Evolutionary conservation across 306 rosid species (phyloP).

Genomic region (Fragaria nilgerrensis): DNA sequence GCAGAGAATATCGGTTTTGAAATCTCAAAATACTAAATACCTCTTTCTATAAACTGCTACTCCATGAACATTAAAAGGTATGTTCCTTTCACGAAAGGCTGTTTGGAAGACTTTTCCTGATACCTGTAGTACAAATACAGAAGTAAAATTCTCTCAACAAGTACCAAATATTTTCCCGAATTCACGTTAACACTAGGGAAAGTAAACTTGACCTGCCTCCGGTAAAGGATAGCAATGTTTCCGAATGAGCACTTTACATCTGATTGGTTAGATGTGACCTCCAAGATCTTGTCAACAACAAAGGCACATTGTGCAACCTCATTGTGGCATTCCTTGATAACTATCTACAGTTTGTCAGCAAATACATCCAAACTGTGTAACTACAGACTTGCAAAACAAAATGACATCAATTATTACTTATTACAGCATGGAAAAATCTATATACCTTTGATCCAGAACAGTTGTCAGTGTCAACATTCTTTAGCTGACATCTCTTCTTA

Average conservation of each 20-base stretch:
- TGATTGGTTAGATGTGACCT: constrained; percentile 49
- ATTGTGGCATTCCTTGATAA: constrained; percentile 77
- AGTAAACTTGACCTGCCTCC: constrained; percentile 80
- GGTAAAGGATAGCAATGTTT: constrained; percentile 81
- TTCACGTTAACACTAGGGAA: constrained; percentile 22
- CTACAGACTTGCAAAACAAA: constrained; percentile 16
- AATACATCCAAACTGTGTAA: constrained; percentile 9
- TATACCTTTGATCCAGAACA: constrained; percentile 82
- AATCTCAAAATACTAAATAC: constrained; percentile 32
- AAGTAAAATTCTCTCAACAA: background rate
- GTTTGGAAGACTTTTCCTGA: constrained; percentile 91
- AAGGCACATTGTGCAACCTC: constrained; percentile 90
- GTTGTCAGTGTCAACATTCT: constrained; percentile 80
- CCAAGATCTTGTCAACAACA: constrained; percentile 83
- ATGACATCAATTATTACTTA: background rate
- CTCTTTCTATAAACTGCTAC: constrained; percentile 92
- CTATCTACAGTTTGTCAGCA: constrained; percentile 45
- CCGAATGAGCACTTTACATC: constrained; percentile 56
- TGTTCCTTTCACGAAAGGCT: constrained; percentile 84
- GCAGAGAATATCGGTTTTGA: constrained; percentile 8
- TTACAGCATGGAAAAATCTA: constrained; percentile 17
- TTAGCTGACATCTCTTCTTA: constrained; percentile 57
- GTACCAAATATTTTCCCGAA: constrained; percentile 4
- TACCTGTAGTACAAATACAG: constrained; percentile 38
- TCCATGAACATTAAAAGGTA: constrained; percentile 89